A percentile compares a stretch with the other conserved stretches of the same genome.
phyloP scores from a whole-genome alignment of 2,329 filamentous ascomycete species.

The Pestalotiopsis sp. region DNA sequence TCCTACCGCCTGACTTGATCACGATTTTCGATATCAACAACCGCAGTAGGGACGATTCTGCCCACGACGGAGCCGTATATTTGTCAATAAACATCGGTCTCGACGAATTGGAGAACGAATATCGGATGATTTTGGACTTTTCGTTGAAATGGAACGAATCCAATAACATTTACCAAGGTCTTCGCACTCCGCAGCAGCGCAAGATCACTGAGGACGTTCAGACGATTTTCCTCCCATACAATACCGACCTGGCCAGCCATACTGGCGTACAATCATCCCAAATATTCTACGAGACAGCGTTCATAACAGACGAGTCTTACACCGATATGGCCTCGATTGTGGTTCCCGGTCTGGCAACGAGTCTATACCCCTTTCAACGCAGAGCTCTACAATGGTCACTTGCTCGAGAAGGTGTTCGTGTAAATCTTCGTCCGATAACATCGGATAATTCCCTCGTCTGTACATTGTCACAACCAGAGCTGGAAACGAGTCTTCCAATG shows the following conservation, averaged over 20 bases:
- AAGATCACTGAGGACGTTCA: conserved; percentile 36
- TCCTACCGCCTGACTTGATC: not conserved
- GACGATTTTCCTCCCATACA: conserved; percentile 32
- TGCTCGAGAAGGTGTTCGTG: conserved; percentile 62
- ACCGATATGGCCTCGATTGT: conserved; percentile 37
- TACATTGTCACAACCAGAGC: conserved; percentile 26
- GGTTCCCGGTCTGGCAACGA: conserved; percentile 47
- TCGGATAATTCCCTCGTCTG: not conserved
- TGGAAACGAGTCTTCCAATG: conserved; percentile 30
- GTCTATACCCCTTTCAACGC: conserved; percentile 72
- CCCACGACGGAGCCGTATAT: conserved; percentile 33
- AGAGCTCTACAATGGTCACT: conserved; percentile 72
- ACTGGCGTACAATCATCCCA: conserved; percentile 43
- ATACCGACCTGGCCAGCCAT: conserved; percentile 9
- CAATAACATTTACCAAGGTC: conserved; percentile 26
- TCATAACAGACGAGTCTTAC: conserved; percentile 56
- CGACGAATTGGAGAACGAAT: conserved; percentile 24
- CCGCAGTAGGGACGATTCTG: conserved; percentile 1
- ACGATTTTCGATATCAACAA: conserved; percentile 10
- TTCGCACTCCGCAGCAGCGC: conserved; percentile 33
- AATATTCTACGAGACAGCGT: conserved; percentile 71
- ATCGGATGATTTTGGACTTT: conserved; percentile 34
- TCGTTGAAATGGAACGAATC: conserved; percentile 46
- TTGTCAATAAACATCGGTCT: conserved; percentile 31
- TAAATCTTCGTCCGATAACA: not conserved